Base-by-base conservation (phyloP, 129 eudicot genomes). In the Ambrosia artemisiifolia region DNA sequence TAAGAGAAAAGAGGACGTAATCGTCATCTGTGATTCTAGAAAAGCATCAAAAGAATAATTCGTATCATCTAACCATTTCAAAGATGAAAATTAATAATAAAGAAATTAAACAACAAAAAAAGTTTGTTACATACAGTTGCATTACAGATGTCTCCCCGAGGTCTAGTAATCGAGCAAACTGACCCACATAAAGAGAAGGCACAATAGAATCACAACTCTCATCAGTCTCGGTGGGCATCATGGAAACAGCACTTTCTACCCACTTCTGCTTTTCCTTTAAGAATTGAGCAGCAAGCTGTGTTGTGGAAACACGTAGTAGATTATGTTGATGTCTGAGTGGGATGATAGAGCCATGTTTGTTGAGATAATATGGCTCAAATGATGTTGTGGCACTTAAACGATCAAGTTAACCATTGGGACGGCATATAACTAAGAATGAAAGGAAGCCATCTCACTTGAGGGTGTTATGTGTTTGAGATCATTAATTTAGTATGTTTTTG, bases 11-110 rank as follows among this genome's bases (percentile, higher is more conserved):
- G 12, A 53, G 84, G 63, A 62, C 53, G 75, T 84, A 94, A 66
- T 88, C 99, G 49, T 84, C 93, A 84, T 94, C 99, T 16, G 87
- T 76, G 38, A 94, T 78, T 63, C 99, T 94, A 88, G 78, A 86
- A 3, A 5, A 84, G 3, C 35, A 62, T 48, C 44, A 77, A 69
- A 76, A 44, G 49, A 43, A 57, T 69, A 59, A 48, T 64, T 7
- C 19, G n/a, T 17, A 42, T 19, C 34, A 69, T 30, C n/a, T 67
- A n/a, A 48, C 56, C 24, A 47, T 67, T 67, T 67, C 6, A 0
- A 19, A 7, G 44, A 67, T 11, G 13, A 24, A 65, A 16, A 63
- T 0, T n/a, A 40, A 17, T 40, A 40, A 40, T 42, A 62, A 46
- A 17, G 17, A 13, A 3, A 14, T 33, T 33, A 53, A 7, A 59